Conservation (phyloP, 2,329 filamentous ascomycete species). For the Fusarium sp. region DNA sequence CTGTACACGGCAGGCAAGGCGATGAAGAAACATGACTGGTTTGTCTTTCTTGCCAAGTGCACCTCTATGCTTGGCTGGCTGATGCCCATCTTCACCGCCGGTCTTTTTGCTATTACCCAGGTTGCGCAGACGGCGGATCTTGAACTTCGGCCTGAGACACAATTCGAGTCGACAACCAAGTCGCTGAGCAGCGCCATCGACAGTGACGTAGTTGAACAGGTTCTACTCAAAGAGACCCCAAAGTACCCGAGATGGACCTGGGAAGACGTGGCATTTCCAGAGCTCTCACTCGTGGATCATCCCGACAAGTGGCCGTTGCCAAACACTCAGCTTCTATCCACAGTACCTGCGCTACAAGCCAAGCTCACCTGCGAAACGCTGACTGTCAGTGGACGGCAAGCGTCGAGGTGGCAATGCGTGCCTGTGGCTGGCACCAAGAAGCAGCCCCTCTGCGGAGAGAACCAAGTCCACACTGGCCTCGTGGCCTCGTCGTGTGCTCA, state of each 20-base stretch:
- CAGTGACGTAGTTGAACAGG: slow-evolving; percentile 32
- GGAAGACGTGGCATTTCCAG: slow-evolving; percentile 46
- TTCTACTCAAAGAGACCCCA: slow-evolving; percentile 41
- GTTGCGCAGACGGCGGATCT: slow-evolving; percentile 37
- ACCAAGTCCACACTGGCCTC: slow-evolving; percentile 36
- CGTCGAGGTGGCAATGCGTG: slow-evolving; percentile 37
- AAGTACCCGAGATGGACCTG: slow-evolving; percentile 48
- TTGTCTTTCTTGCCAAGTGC: slow-evolving; percentile 47
- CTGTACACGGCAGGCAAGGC: slow-evolving; percentile 45
- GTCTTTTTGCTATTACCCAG: slow-evolving; percentile 46
- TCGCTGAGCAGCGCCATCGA: slow-evolving; percentile 33
- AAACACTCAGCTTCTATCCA: slow-evolving; percentile 43
- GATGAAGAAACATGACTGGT: slow-evolving; percentile 46
- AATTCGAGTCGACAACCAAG: slow-evolving; percentile 42
- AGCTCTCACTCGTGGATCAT: slow-evolving; percentile 35
- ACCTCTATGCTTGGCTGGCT: slow-evolving; percentile 49
- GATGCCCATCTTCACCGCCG: slow-evolving; percentile 50
- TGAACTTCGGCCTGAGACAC: slow-evolving; percentile 41
- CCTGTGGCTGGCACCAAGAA: slow-evolving; percentile 36
- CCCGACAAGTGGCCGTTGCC: slow-evolving; percentile 42
- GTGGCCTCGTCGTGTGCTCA: slow-evolving; percentile 46
- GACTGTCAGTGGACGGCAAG: slow-evolving; percentile 31
- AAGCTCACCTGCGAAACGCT: slow-evolving; percentile 44
- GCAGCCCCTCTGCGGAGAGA: slow-evolving; percentile 33
- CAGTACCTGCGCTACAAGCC: slow-evolving; percentile 36